Conservation (phyloP, 371 early-diverging fungal species). For the Mortierella sp. region DNA sequence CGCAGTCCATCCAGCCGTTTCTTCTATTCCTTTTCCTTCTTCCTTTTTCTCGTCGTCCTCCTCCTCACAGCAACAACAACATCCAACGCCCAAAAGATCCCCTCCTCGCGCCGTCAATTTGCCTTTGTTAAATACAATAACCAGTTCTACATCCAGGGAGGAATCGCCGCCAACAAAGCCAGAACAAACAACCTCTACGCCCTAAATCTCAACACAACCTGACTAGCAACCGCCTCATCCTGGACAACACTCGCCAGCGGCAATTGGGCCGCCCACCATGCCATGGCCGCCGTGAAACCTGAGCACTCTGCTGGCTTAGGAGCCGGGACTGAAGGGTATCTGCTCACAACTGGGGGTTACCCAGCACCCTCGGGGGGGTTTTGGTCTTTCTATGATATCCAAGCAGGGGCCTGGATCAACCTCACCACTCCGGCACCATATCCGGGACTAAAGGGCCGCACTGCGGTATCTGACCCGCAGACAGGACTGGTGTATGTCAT, state of each 20-base stretch:
- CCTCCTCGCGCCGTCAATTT: slow-evolving; percentile 12
- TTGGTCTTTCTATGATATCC: slow-evolving; percentile 15
- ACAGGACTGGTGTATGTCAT: slow-evolving; percentile 37
- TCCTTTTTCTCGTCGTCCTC: slow-evolving; percentile 2
- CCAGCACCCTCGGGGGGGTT: not conserved
- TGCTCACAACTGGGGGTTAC: slow-evolving; percentile 23
- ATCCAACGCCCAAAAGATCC: not conserved
- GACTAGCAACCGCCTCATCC: slow-evolving; percentile 11
- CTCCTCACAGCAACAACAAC: not conserved
- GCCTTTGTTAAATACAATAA: slow-evolving; percentile 18
- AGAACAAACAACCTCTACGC: slow-evolving; percentile 6
- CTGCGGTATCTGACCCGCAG: slow-evolving; percentile 31
- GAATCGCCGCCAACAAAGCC: not conserved
- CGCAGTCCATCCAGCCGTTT: not conserved
- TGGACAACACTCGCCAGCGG: slow-evolving; percentile 23
- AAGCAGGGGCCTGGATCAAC: slow-evolving; percentile 10
- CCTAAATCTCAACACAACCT: slow-evolving; percentile 34
- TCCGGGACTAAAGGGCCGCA: slow-evolving; percentile 27
- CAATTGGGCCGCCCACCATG: slow-evolving; percentile 22
- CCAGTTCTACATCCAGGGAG: slow-evolving; percentile 48
- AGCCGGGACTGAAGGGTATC: not conserved
- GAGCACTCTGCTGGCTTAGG: slow-evolving; percentile 17
- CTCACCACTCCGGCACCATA: slow-evolving; percentile 17
- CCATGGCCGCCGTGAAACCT: slow-evolving; percentile 15
- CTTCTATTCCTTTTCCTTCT: not conserved